phyloP scores from a whole-genome alignment of 805 yeast genomes.

The Priceomyces carsonii region DNA sequence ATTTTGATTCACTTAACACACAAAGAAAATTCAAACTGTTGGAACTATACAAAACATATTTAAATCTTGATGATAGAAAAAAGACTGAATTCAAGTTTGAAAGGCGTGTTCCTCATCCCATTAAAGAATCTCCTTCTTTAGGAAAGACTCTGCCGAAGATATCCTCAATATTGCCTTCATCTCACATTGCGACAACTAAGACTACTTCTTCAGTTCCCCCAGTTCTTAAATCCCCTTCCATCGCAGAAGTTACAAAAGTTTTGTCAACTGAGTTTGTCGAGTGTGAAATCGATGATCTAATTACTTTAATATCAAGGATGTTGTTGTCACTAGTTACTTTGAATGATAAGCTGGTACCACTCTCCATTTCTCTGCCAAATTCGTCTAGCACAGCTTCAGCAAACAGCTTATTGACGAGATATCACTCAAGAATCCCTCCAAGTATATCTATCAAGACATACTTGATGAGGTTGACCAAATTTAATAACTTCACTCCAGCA shows the following conservation, averaged over 20 bases:
- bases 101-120: not conserved
- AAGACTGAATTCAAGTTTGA: conserved; percentile 2
- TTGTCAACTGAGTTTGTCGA: conserved; percentile 49
- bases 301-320: conserved; percentile 77
- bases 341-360: conserved; percentile 61
- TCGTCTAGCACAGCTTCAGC: conserved; percentile 14
- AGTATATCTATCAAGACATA: conserved; percentile 79
- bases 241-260: conserved; percentile 3
- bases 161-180: not conserved
- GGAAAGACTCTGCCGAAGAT: conserved; percentile 4
- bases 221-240: conserved; percentile 36
- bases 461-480: conserved; percentile 72
- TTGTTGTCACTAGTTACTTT: conserved; percentile 68
- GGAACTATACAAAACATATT: conserved; percentile 24
- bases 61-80: conserved; percentile 9
- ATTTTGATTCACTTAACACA: conserved; percentile 17
- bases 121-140: not conserved
- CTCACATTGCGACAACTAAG: conserved; percentile 3
- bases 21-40: conserved; percentile 19
- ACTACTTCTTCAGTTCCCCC: conserved; percentile 2
- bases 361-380: conserved; percentile 27
- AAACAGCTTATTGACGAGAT: conserved; percentile 62
- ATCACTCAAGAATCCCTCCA: conserved; percentile 94
- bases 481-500: conserved; percentile 82
- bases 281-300: conserved; percentile 70